Evolutionary conservation across 257 asterid species (phyloP).

Genomic region (Nemophila menziesii): DNA sequence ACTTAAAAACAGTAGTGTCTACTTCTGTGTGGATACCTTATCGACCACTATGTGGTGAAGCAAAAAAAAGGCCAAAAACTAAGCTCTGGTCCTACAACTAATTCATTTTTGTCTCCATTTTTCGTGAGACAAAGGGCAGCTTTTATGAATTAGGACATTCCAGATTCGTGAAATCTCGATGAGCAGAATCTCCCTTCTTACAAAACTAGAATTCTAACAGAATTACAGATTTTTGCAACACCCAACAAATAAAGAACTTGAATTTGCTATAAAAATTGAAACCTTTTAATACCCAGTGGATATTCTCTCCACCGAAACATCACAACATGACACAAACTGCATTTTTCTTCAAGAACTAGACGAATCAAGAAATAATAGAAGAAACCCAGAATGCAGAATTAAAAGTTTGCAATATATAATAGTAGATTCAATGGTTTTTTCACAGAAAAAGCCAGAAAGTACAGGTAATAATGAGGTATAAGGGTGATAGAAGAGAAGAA

Average conservation of each 20-base stretch:
- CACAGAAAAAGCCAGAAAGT: conserved; percentile 1
- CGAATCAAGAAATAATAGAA: conserved; percentile 9
- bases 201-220: conserved; percentile 9
- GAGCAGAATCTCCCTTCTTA: conserved; percentile 4
- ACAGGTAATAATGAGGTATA: conserved; percentile 1
- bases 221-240: conserved; percentile 8
- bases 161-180: neutral
- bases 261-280: conserved; percentile 7
- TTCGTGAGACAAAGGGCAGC: conserved; percentile 1
- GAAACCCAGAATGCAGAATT: conserved; percentile 26
- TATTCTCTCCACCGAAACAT: conserved; percentile 1
- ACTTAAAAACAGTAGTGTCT: neutral
- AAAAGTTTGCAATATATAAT: conserved; percentile 10
- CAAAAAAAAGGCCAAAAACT: neutral
- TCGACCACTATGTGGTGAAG: neutral
- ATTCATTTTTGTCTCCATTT: neutral
- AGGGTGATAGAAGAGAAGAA: conserved; percentile 26
- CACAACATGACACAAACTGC: conserved; percentile 6
- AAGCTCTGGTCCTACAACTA: neutral
- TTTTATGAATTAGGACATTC: neutral
- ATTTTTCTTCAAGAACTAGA: conserved; percentile 13
- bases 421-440: conserved; percentile 4
- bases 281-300: conserved; percentile 6
- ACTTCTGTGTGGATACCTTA: neutral
- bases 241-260: conserved; percentile 12